Conservation (phyloP, 2,329 filamentous ascomycete species). For the Fusarium coicis region DNA sequence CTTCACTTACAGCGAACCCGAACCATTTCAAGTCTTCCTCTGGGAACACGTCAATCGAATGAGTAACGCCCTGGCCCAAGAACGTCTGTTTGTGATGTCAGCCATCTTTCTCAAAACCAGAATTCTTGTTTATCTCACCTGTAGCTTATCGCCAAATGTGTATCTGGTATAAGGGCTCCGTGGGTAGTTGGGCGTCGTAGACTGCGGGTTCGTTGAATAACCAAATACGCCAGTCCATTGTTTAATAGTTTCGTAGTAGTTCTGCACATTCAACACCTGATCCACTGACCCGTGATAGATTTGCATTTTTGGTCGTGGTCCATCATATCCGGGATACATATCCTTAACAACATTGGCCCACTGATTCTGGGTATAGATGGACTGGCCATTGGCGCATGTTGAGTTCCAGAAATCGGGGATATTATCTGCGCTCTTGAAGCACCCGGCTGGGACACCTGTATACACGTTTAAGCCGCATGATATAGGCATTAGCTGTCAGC, state of each 20-base stretch:
- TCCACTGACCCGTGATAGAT: slow-evolving; percentile 68
- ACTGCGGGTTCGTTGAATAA: slow-evolving; percentile 47
- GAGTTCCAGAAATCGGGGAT: slow-evolving; percentile 64
- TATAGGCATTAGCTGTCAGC: accelerated
- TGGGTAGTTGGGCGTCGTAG: slow-evolving; percentile 48
- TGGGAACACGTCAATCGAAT: slow-evolving; percentile 33
- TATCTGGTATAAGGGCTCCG: slow-evolving; percentile 53
- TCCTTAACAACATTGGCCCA: slow-evolving; percentile 55
- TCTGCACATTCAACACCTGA: slow-evolving; percentile 60
- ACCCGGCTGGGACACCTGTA: slow-evolving; percentile 65
- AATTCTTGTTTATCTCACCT: background rate
- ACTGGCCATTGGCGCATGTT: slow-evolving; percentile 63
- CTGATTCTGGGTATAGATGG: slow-evolving; percentile 52
- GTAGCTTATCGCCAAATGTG: slow-evolving; percentile 50
- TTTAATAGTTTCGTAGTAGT: slow-evolving; percentile 68
- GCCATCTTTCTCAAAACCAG: accelerated
- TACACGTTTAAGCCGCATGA: slow-evolving; percentile 47
- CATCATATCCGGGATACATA: slow-evolving; percentile 63
- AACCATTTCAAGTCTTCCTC: slow-evolving; percentile 37
- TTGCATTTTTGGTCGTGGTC: slow-evolving; percentile 65
- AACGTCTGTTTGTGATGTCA: slow-evolving; percentile 15
- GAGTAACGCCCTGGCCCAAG: slow-evolving; percentile 26
- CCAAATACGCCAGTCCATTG: slow-evolving; percentile 65
- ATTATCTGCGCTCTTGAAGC: slow-evolving; percentile 56
- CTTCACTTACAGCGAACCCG: slow-evolving; percentile 14